Base-by-base conservation (phyloP, 495 filamentous ascomycete species). In the Aspergillus ellipticus region DNA sequence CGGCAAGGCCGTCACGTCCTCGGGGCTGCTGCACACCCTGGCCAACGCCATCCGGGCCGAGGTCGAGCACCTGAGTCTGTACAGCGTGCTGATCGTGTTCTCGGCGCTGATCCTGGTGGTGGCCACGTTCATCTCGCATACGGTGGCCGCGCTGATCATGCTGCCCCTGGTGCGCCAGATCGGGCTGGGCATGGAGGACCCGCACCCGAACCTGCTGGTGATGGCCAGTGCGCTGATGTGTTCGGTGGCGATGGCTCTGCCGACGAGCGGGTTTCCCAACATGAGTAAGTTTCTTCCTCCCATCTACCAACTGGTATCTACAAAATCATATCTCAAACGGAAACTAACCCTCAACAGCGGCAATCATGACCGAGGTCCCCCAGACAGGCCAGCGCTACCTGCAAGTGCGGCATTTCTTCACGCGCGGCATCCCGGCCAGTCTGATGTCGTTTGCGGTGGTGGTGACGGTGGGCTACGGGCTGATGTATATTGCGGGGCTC, bases 281-380 rank as follows among this genome's bases (percentile, higher is more conserved):
- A 99, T 99, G 94, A 99, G 92, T 96, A 79, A 74, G 91, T 85
- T 54, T 29, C 49, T 26, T 29, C 19, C 46, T 20, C 43, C n/a
- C 7, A 6, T 41, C 21, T 28, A 19, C 13, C 13, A 10, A 33
- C 2, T 2, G 7, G 13, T 33, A 13, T 33, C 9, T 33, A 13
- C 6, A 33, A n/a, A n/a, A n/a, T n/a, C n/a, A n/a, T n/a, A n/a
- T n/a, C n/a, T n/a, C n/a, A n/a, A n/a, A n/a, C n/a, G n/a, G 9
- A 13, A 10, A 35, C 67, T 73, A 62, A 74, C 58, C 17, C 43
- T 33, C 49, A 45, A 52, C 49, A 96, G 92, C 94, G 54, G 94
- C 94, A 11, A 97, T 99, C 66, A 97, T 99, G 95, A 97, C 96
- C 78, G 94, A 99, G 75, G 92, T 97, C 58, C 79, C 88, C 0